These are phyloP conservation scores for Eucommia ulmoides DNA, from an alignment of 257 asterid genomes.

Conservation along the genomic window DNA sequence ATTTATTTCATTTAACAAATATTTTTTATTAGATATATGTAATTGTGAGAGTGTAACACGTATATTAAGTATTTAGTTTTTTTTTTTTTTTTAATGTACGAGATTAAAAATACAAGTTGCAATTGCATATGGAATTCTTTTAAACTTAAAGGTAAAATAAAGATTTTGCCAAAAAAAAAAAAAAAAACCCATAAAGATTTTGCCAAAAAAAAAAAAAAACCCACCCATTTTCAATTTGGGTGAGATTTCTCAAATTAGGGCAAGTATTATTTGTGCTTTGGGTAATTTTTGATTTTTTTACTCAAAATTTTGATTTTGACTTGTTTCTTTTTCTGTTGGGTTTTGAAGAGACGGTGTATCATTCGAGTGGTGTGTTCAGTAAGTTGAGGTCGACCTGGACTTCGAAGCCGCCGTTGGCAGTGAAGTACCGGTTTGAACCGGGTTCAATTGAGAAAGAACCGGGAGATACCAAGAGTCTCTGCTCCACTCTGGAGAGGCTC, in stretches of 20 bases:
- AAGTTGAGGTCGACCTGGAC: conserved; percentile 94
- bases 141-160: not conserved
- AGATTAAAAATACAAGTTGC: no score
- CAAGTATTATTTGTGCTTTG: not conserved
- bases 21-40: no score
- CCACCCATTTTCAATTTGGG: not conserved
- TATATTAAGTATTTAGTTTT: no score
- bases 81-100: no score
- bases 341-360: conserved; percentile 81
- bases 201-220: not conserved
- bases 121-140: no score
- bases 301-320: conserved; percentile 1
- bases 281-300: not conserved
- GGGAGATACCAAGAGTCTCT: conserved; percentile 61
- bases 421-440: conserved; percentile 73
- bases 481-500: conserved; percentile 84
- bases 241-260: not conserved
- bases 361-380: conserved; percentile 89
- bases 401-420: conserved; percentile 93
- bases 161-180: not conserved
- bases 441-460: conserved; percentile 47
- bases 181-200: not conserved
- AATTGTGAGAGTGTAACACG: no score
- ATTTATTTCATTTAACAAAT: no score
- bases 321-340: conserved; percentile 5